These are phyloP conservation scores for Durusdinium trenchii DNA, from an alignment of 73 alveolate genomes.

Conservation along the genomic window DNA sequence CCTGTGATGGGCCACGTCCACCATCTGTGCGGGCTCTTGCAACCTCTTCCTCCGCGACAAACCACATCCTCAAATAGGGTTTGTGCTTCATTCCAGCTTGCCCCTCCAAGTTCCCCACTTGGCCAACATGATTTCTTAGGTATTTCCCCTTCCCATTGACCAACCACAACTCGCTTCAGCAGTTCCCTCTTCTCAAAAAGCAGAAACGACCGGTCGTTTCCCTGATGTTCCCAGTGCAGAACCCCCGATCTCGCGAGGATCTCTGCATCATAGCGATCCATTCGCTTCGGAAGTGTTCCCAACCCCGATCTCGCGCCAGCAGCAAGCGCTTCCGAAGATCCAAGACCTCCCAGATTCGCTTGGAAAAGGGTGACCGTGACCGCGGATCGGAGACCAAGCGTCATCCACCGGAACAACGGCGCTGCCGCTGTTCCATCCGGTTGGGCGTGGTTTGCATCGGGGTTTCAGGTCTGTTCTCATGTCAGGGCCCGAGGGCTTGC, in stretches of 20 bases:
- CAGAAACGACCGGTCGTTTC: background rate
- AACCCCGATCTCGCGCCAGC: slow-evolving; percentile 62
- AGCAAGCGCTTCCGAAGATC: slow-evolving; percentile 55
- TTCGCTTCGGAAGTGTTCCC: slow-evolving; percentile 52
- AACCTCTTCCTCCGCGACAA: background rate
- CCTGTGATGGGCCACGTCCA: background rate
- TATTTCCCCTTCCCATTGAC: background rate
- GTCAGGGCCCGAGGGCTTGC: background rate
- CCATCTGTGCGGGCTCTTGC: background rate
- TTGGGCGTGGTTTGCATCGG: background rate
- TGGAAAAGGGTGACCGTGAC: background rate
- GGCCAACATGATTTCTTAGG: no score
- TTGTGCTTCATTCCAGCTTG: background rate
- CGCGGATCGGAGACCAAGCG: background rate
- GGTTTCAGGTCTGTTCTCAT: background rate
- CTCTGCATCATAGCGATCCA: slow-evolving; percentile 46
- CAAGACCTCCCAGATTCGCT: background rate
- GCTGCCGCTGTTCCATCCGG: background rate
- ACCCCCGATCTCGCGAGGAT: no score
- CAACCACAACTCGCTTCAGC: background rate
- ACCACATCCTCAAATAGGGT: background rate
- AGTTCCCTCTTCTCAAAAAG: background rate
- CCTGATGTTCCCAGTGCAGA: no score
- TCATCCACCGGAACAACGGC: background rate
- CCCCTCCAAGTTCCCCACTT: background rate